Evolutionary conservation across 2,329 filamentous ascomycete species (phyloP).

Genomic region (Talaromyces funiculosus): DNA sequence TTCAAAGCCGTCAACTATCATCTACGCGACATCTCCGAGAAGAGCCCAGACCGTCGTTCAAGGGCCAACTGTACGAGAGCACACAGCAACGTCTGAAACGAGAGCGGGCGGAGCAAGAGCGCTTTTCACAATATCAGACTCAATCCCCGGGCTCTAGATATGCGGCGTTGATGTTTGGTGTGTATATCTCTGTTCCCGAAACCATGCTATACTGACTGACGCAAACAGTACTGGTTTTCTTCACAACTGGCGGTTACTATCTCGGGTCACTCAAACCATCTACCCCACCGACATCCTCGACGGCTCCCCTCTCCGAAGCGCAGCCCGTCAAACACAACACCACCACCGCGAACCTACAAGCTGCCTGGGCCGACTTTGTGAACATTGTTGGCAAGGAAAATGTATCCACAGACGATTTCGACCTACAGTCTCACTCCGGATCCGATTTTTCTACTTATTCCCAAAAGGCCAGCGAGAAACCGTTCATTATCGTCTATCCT

Average conservation of each 20-base stretch:
- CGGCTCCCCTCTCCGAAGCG: conserved; percentile 46
- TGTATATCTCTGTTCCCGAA: conserved; percentile 1
- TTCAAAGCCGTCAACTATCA: neutral
- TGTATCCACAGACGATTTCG: conserved; percentile 52
- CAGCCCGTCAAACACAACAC: conserved; percentile 51
- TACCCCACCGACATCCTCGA: conserved; percentile 49
- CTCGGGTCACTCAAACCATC: conserved; percentile 48
- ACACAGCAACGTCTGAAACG: conserved; percentile 53
- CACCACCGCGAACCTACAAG: conserved; percentile 53
- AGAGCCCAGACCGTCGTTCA: conserved; percentile 46
- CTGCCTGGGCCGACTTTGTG: conserved; percentile 59
- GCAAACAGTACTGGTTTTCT: conserved; percentile 45
- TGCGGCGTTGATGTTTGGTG: conserved; percentile 35
- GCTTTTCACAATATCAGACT: conserved; percentile 43
- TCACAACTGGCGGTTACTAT: conserved; percentile 51
- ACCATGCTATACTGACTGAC: conserved; percentile 13
- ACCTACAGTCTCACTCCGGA: conserved; percentile 54
- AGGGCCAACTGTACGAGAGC: conserved; percentile 58
- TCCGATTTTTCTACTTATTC: conserved; percentile 58
- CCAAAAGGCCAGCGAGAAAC: conserved; percentile 37
- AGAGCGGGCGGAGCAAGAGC: conserved; percentile 53
- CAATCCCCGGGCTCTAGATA: conserved; percentile 35
- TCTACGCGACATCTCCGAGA: conserved; percentile 5
- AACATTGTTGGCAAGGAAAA: conserved; percentile 58
- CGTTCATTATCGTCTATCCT: conserved; percentile 67